A percentile compares a stretch with the other conserved stretches of the same genome.
Evolutionary conservation across 1,284 basidiomycete genomes (phyloP).

Genomic region (Cutaneotrichosporon sp.): DNA sequence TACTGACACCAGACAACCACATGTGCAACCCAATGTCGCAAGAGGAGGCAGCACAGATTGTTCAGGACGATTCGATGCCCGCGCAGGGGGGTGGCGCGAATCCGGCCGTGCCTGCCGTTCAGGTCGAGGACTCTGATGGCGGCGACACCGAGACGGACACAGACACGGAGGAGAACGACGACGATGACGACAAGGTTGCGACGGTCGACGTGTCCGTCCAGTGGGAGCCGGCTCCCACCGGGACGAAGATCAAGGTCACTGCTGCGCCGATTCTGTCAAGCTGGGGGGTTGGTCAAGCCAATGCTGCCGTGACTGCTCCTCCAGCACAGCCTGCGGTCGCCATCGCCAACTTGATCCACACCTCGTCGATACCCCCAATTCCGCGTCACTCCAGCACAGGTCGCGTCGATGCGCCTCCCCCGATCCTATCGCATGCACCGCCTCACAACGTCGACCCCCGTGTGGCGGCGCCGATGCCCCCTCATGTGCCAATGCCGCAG

Average conservation of each 20-base stretch:
- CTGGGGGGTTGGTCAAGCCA: background rate
- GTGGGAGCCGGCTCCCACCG: background rate
- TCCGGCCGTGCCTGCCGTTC: background rate
- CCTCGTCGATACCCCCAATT: no score
- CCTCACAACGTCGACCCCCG: no score
- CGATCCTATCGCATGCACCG: no score
- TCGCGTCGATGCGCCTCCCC: no score
- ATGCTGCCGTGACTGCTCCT: background rate
- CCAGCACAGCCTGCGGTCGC: conserved; percentile 1
- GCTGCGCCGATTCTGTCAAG: background rate
- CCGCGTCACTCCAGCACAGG: no score
- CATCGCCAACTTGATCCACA: conserved; percentile 6
- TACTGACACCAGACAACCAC: conserved; percentile 20
- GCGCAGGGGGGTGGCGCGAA: background rate
- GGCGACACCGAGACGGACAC: conserved; percentile 7
- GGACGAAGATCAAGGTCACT: background rate
- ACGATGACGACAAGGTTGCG: background rate
- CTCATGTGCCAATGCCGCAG: no score
- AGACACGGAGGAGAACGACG: conserved; percentile 3
- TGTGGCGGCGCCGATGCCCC: no score
- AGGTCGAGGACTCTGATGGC: background rate
- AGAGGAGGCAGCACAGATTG: conserved; percentile 12
- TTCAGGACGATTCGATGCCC: conserved; percentile 19
- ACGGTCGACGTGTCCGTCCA: background rate
- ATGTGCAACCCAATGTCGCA: conserved; percentile 18